Base-by-base conservation (phyloP, 257 asterid species). In the Ligustrum vulgare region DNA sequence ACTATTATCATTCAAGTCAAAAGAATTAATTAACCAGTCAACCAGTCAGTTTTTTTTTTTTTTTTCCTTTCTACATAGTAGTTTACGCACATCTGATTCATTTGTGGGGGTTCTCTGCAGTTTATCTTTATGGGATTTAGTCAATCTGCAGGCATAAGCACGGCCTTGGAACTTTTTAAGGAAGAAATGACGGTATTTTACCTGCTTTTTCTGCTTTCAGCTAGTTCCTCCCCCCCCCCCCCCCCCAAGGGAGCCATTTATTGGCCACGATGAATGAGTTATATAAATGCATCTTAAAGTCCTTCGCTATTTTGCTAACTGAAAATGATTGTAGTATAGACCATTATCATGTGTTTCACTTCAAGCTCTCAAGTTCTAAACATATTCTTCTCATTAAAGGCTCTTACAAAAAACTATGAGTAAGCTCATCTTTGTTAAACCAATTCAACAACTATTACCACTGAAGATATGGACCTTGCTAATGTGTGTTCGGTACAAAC, bases 101-200 rank as follows among this genome's bases (percentile, higher is more conserved):
- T 79, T 37, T 43, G 75, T 67, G 67, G 31, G 31, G 65, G 49
- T 47, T 76, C 11, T 66, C 72, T 83, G 80, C 96, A 92, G 95
- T 84, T 92, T 74, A 72, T 86, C 82, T 81, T 92, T 84, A 86
- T 90, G 95, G 87, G 84, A 49, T 84, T 75, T 45, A 49, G 72
- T 78, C 81, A 71, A 80, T 72, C 39, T 80, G 71, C 87, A 56
- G 85, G 74, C 72, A 64, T 70, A 70, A 81, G 70, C 64, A 79
- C 39, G 45, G 68, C 75, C 51, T 71, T 83, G 4, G 88, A 88
- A 80, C 75, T 70, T 71, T 82, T 90, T 54, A 85, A 71, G 80
- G 89, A 84, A 75, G 86, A 86, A 80, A 56, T 84, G 86, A 86
- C 77, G 93, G 96, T 89, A 81, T 23, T 71, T 76, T 74, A 60